Base-by-base conservation (phyloP, 2,329 filamentous ascomycete species). In the Talaromyces sp. region DNA sequence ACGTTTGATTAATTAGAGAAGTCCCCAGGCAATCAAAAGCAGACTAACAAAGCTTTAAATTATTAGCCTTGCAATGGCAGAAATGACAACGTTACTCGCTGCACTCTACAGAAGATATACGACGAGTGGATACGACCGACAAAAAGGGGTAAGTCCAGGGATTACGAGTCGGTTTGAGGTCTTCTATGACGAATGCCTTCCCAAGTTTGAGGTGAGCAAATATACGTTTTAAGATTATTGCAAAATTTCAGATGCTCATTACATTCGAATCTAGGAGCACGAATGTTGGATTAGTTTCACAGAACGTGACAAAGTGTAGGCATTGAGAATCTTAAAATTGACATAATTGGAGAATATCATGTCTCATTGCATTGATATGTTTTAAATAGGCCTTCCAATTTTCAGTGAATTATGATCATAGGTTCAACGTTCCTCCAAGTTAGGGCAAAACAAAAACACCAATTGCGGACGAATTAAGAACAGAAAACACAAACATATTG, bases 61-160 rank as follows among this genome's bases (percentile, higher is more conserved):
- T 48, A 25, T n/a, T 48, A 77, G 75, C 64, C 66, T 81, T 8
- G 79, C 79, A 2, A 78, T 80, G 72, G 76, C 77, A 11, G 78
- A 81, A 63, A 80, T 81, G 77, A 77, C 75, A 1, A 77, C 75
- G 1, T 63, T 81, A 7, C 64, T 77, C 1, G 72, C 77, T 3
- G 74, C 76, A 1, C 61, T 81, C 4, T 80, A 81, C 64, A 65
- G 74, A 52, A 68, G 64, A 28, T 81, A 79, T 62, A 67, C 50
- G 2, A 80, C 77, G 1, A 62, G 58, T 19, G 63, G 72, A 39
- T 60, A 61, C 19, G 54, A 62, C 28, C 65, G 68, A 6, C 67
- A 66, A n/a, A 67, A 72, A 21, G 61, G 65, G 19, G 62, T 66
- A 0, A 70, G 70, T 5, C 76, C 76, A 0, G 73, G 70, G 1